phyloP scores from a whole-genome alignment of 2,329 filamentous ascomycete species.

The Bipolaris cookei region DNA sequence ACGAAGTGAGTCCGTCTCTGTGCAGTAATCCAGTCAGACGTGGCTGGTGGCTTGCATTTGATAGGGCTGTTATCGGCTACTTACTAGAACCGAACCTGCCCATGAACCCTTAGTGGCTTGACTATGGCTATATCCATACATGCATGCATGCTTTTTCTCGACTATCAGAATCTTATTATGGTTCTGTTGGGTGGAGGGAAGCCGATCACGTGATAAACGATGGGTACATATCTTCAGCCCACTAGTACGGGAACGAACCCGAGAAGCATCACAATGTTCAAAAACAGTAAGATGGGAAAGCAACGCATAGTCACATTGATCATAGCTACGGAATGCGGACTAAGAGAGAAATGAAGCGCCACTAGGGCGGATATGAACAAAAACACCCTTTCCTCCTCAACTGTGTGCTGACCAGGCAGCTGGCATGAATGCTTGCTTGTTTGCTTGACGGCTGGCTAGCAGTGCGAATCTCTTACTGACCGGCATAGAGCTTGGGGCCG shows the following conservation, averaged over 20 bases:
- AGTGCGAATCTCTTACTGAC: constrained; percentile 14
- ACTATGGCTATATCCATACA: no score
- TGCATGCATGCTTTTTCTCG: no score
- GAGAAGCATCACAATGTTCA: neutral
- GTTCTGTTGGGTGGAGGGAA: neutral
- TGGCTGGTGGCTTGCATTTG: no score
- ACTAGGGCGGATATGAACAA: constrained; percentile 6
- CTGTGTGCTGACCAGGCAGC: neutral
- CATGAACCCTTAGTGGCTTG: no score
- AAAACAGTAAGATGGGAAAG: neutral
- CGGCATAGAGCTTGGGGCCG: constrained; percentile 37
- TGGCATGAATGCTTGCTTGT: neutral
- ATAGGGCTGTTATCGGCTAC: no score
- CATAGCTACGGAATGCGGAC: constrained; percentile 3
- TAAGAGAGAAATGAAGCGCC: constrained; percentile 8
- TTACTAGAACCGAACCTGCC: no score
- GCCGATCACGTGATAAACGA: neutral
- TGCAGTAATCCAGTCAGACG: no score
- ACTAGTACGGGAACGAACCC: neutral
- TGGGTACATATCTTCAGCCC: no score
- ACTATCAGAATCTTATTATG: neutral
- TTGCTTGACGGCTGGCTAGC: neutral
- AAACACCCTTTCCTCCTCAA: constrained; percentile 3
- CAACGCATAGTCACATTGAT: neutral
- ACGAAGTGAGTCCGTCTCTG: no score